Evolutionary conservation across 2,329 filamentous ascomycete species (phyloP).

Genomic region (Pyricularia sp.): DNA sequence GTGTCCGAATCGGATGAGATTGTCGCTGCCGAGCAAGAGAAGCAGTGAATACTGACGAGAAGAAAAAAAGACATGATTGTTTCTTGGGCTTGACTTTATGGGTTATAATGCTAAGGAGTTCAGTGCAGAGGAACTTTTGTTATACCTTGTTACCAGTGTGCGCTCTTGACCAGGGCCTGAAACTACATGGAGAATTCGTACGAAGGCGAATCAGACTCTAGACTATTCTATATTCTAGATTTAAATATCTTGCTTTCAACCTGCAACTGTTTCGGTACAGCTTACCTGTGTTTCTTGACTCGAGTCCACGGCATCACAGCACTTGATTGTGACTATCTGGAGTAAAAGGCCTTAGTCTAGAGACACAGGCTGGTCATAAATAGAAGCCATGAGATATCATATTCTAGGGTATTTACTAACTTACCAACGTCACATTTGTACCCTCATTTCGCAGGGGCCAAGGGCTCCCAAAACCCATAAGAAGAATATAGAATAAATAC

Average conservation of each 20-base stretch:
- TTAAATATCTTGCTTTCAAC: not conserved
- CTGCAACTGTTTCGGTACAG: not conserved
- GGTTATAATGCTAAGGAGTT: not conserved
- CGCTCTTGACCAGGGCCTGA: not conserved
- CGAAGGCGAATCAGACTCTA: not conserved
- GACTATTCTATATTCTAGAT: not conserved
- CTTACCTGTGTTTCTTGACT: not conserved
- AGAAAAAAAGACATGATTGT: not conserved
- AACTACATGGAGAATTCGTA: not conserved
- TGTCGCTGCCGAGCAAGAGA: not conserved
- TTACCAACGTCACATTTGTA: not conserved
- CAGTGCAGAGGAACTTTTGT: not conserved
- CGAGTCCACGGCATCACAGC: not conserved
- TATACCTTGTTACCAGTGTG: too few relatives aligned
- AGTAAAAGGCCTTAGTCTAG: too few relatives aligned
- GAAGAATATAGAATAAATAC: not conserved
- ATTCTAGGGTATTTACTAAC: not conserved
- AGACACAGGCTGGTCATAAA: too few relatives aligned
- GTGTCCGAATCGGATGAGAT: slow-evolving; percentile 15
- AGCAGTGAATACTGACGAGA: not conserved
- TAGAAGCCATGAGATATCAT: not conserved
- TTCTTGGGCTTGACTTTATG: not conserved
- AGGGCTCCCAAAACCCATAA: not conserved
- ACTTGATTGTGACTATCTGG: not conserved
- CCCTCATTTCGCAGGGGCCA: not conserved